These are phyloP conservation scores for Vanrija pseudolonga DNA, from an alignment of 1,284 basidiomycete species.

Conservation along the genomic window DNA sequence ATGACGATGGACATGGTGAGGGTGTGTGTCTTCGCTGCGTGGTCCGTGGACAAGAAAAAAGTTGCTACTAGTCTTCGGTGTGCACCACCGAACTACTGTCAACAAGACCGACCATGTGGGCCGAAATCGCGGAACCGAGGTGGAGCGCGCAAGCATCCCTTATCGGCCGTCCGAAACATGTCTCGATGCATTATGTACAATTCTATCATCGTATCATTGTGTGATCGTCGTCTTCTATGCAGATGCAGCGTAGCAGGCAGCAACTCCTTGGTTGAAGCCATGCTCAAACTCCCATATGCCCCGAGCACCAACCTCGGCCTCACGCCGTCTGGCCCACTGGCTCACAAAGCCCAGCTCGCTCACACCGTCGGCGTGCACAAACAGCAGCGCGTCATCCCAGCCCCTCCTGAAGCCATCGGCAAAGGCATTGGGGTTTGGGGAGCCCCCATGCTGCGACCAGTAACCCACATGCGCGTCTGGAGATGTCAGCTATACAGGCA, in stretches of 20 bases:
- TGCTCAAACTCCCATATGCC: conserved; percentile 64
- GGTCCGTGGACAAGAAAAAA: too few species aligned
- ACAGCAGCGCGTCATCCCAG: conserved; percentile 67
- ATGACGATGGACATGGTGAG: too few species aligned
- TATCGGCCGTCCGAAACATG: neutral
- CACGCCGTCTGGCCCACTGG: conserved; percentile 58
- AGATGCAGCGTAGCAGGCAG: conserved; percentile 14
- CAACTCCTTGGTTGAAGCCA: conserved; percentile 56
- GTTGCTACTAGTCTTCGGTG: too few species aligned
- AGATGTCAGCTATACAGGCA: neutral
- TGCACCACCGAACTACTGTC: too few species aligned
- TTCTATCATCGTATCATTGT: too few species aligned
- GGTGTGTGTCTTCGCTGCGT: too few species aligned
- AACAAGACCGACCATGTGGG: too few species aligned
- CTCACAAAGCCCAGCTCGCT: conserved; percentile 62
- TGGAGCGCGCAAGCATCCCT: too few species aligned
- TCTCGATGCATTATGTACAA: neutral
- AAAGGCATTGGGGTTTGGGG: conserved; percentile 65
- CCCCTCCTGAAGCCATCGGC: conserved; percentile 62
- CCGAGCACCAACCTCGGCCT: conserved; percentile 50
- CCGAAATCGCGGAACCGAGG: too few species aligned
- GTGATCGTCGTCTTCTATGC: neutral
- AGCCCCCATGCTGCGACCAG: conserved; percentile 56
- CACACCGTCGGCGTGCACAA: conserved; percentile 49
- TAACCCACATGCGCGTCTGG: conserved; percentile 58